Conservation (phyloP, 495 filamentous ascomycete species). For the Aspergillus sparsus region DNA sequence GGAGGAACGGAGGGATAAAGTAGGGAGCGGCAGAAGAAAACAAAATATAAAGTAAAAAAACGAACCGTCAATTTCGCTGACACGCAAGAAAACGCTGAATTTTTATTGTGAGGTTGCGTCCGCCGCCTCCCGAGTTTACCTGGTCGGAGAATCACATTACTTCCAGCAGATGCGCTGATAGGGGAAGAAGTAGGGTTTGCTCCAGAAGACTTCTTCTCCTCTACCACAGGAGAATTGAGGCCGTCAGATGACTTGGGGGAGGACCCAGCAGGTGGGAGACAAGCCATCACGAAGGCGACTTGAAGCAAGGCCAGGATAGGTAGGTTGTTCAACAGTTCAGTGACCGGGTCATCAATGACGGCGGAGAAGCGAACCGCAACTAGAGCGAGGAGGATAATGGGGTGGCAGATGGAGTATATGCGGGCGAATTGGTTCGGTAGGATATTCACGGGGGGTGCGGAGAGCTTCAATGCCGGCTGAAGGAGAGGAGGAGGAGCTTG, state of each 20-base stretch:
- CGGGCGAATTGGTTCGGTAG: constrained; percentile 50
- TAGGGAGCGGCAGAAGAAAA: too few relatives aligned
- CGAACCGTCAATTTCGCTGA: constrained; percentile 16
- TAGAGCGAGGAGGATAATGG: constrained; percentile 61
- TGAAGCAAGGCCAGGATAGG: constrained; percentile 66
- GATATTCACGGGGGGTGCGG: constrained; percentile 39
- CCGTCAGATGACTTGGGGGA: neutral
- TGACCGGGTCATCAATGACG: constrained; percentile 71
- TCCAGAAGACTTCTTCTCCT: constrained; percentile 7
- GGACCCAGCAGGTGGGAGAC: constrained; percentile 65
- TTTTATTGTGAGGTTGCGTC: constrained; percentile 27
- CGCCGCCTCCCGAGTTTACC: constrained; percentile 32
- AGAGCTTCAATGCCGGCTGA: constrained; percentile 19
- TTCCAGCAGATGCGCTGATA: neutral
- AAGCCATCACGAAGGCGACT: constrained; percentile 65
- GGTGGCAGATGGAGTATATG: constrained; percentile 63
- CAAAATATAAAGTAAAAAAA: neutral
- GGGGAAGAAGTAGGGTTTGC: constrained; percentile 25
- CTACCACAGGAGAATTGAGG: neutral
- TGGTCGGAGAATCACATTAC: constrained; percentile 21
- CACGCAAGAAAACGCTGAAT: neutral
- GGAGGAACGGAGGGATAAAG: too few relatives aligned
- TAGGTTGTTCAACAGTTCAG: constrained; percentile 61
- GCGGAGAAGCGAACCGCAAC: constrained; percentile 61
- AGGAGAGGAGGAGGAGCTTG: constrained; percentile 22